Evolutionary conservation across 306 rosid genomes (phyloP), one percentile per base, ranked within the genome.

Genomic region (Hippophae rhamnoides): DNA sequence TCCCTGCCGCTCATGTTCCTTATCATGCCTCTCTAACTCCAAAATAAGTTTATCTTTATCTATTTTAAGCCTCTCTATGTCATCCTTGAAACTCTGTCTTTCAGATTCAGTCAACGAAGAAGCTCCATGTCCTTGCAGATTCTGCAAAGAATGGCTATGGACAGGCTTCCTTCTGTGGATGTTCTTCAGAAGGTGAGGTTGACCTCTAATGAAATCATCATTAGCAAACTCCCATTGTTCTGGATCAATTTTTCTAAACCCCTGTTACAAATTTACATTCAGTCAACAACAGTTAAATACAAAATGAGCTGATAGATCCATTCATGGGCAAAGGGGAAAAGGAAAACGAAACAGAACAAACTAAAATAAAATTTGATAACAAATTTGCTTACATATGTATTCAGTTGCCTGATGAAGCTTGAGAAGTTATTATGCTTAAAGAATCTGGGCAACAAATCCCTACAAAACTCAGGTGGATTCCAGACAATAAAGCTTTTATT

Each of bases 361-460:
- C 46, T 23, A 10, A 47, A 47, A 62, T 27, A 31, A 76, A 63
- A 8, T 52, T 38, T 41, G 64, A 54, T 61, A 64, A n/a, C 57
- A 40, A 43, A 62, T 69, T 53, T 49, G 54, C 90, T 85, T 81
- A 87, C 98, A 68, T 92, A 87, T 56, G 95, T 92, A 62, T 92
- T 92, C 60, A 92, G 89, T 69, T 92, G 98, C 63, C 98, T 79
- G 62, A 83, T 80, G 74, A 92, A 92, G 74, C 98, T 87, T 7
- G 98, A 85, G 81, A 92, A 92, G 77, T 92, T 92, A 52, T 66
- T 76, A 78, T 92, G 96, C 86, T 87, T 87, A 45, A 92, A 92
- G 81, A 56, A 92, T 61, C 47, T 83, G 11, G 96, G 96, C 7
- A 92, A 61, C 78, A 85, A 73, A 60, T 56, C 80, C 57, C 79